Conservation (phyloP, 768 basidiomycete genomes). For the Paxillus ammoniavirescens region DNA sequence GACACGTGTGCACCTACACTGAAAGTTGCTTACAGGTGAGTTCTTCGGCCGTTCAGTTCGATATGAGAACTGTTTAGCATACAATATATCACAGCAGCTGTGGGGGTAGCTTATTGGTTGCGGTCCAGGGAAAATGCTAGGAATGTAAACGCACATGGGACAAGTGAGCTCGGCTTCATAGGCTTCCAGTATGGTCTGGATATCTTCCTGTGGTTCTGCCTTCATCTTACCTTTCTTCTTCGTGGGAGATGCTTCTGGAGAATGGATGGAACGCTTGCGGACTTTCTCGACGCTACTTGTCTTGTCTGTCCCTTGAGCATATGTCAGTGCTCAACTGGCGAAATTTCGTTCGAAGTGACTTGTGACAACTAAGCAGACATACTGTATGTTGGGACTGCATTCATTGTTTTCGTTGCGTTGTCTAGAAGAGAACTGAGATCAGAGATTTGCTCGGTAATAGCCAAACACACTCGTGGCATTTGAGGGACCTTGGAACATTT, state of each 20-base stretch:
- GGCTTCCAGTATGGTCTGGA: conserved; percentile 37
- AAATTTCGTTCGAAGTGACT: too few species aligned
- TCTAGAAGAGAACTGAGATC: neutral
- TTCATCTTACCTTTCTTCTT: conserved; percentile 48
- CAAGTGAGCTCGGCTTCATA: conserved; percentile 68
- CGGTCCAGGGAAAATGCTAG: neutral
- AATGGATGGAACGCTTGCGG: conserved; percentile 4
- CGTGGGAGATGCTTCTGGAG: conserved; percentile 6
- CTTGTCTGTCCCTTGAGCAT: conserved; percentile 1
- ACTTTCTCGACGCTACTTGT: neutral
- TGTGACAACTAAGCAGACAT: conserved; percentile 8
- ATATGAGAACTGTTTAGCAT: conserved; percentile 24
- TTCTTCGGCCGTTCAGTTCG: neutral
- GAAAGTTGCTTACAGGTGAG: conserved; percentile 1
- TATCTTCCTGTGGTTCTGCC: conserved; percentile 21
- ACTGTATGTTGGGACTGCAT: conserved; percentile 10
- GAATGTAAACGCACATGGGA: conserved; percentile 57
- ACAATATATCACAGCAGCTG: conserved; percentile 76
- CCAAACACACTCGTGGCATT: conserved; percentile 9
- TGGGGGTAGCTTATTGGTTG: neutral
- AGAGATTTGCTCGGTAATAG: neutral
- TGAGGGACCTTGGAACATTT: conserved; percentile 4
- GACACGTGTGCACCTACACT: conserved; percentile 62
- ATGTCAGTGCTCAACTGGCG: conserved; percentile 4
- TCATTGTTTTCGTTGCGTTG: neutral